Conservation (phyloP, 805 yeast genomes). For the Candida golubevii region DNA sequence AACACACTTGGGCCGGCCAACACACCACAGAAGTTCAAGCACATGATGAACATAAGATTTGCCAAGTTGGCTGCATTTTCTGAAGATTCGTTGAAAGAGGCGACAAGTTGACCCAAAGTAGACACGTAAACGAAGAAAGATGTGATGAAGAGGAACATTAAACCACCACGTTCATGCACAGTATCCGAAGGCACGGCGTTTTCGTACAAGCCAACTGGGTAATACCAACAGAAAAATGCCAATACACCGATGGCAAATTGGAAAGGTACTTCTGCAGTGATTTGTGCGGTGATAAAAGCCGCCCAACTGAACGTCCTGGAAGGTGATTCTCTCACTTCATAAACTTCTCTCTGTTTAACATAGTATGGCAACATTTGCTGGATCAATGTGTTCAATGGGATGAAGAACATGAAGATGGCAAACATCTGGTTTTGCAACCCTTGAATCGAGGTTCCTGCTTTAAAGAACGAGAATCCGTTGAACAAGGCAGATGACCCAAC, state of each 20-base stretch:
- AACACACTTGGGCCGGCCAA: constrained; percentile 50
- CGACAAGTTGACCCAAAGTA: constrained; percentile 22
- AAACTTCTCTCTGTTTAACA: constrained; percentile 38
- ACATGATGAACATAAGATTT: constrained; percentile 22
- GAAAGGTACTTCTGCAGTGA: constrained; percentile 46
- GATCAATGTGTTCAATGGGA: constrained; percentile 37
- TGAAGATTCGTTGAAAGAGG: constrained; percentile 20
- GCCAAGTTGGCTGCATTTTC: constrained; percentile 26
- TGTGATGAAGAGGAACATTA: constrained; percentile 30
- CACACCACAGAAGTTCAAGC: constrained; percentile 73
- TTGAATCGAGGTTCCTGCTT: constrained; percentile 55
- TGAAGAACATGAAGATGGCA: constrained; percentile 43
- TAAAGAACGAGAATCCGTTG: constrained; percentile 71
- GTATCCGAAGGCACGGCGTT: constrained; percentile 14
- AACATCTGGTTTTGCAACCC: constrained; percentile 64
- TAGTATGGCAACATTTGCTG: constrained; percentile 44
- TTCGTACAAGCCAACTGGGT: constrained; percentile 33
- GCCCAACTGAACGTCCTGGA: constrained; percentile 43
- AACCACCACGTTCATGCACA: constrained; percentile 31
- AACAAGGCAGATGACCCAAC: constrained; percentile 51
- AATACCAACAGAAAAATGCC: constrained; percentile 62
- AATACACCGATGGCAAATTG: constrained; percentile 50
- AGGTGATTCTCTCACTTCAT: constrained; percentile 44
- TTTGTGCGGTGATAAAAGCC: constrained; percentile 37
- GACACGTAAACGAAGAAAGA: constrained; percentile 19